Evolutionary conservation across 768 basidiomycete species (phyloP), one percentile per base, ranked within the genome.

Genomic region (Pisolithus sp.): DNA sequence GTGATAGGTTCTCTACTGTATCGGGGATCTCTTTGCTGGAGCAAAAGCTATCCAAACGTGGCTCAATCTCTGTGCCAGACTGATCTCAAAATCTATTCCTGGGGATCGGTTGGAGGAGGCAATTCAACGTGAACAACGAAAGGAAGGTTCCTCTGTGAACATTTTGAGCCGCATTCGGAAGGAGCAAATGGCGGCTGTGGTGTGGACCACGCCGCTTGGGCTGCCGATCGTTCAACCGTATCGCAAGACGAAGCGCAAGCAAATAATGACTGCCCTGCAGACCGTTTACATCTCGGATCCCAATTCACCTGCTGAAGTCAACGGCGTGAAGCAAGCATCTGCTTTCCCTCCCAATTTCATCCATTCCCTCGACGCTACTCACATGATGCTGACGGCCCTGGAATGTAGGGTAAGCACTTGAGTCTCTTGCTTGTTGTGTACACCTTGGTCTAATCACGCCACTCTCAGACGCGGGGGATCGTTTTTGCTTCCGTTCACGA

Each of bases 301-400:
- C 0, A 81, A 85, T 53, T 68, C 76, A 0, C 82, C 84, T 1
- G 75, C 85, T 18, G 82, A 90, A 69, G 93, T 97, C 42, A 89
- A 91, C 58, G 67, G 88, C 1, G 56, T 74, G 52, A 96, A 96
- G 68, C 95, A 99, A 67, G 89, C 93, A 0, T 83, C 92, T 15
- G 96, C 96, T 1, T 98, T 99, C 82, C 95, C 96, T 5, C 96
- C 96, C 45, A 99, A 99, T 72, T 98, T 95, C 62, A 92, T 99
- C 48, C 96, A 99, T 66, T 91, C 89, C 62, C 76, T 99, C 26
- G 96, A 99, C 66, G 96, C 96, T 2, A 95, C 95, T 2, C 96
- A 99, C 71, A 98, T 99, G 93, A 86, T 97, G 82, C 71, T 97
- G 59, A 96, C 94, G 2, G 93, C 95, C 9, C 76, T 95, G 44